Evolutionary conservation across 2,329 filamentous ascomycete species (phyloP), one percentile per base, ranked within the genome.

Genomic region (Ambrosiella beaveri): DNA sequence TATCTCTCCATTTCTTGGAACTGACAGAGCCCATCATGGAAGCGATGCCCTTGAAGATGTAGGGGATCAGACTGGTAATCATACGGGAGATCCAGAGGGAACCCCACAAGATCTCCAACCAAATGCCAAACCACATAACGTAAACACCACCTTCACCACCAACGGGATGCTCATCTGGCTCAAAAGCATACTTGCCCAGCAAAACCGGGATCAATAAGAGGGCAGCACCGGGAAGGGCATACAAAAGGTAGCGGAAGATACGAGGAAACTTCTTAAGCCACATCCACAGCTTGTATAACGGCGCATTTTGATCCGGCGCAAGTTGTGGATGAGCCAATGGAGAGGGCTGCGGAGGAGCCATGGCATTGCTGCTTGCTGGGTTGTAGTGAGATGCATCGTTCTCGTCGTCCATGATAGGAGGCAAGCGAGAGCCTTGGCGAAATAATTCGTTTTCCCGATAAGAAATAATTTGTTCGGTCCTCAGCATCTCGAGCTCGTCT

Each of bases 71-170:
- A 35, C 74, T 73, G 2, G 75, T 77, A 47, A 75, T 63, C 66
- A 80, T 77, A 11, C 77, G 73, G 1, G 76, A 85, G 17, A 85
- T 84, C 91, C 91, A 97, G 0, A 96, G 75, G 0, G 88, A 88
- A 62, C 91, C 75, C 91, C 91, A 97, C 35, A 96, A 77, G 47
- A 95, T 88, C 69, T 95, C 87, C 15, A 96, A 76, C 91, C 91
- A 97, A 62, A 96, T 88, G 37, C 86, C 86, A 66, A 97, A 96
- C 91, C 91, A 97, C 61, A 88, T 73, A 50, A 96, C 73, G 62
- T 81, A 66, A 0, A 95, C 88, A 17, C 85, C 88, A 0, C 88
- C 88, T 2, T 85, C 78, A 1, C 76, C 77, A 6, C 77, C 77
- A 11, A 78, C 80, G 1, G 84, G 67, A 11, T 70, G 66, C n/a